Conservation (phyloP, 2,329 filamentous ascomycete species). For the Alternaria burnsii region DNA sequence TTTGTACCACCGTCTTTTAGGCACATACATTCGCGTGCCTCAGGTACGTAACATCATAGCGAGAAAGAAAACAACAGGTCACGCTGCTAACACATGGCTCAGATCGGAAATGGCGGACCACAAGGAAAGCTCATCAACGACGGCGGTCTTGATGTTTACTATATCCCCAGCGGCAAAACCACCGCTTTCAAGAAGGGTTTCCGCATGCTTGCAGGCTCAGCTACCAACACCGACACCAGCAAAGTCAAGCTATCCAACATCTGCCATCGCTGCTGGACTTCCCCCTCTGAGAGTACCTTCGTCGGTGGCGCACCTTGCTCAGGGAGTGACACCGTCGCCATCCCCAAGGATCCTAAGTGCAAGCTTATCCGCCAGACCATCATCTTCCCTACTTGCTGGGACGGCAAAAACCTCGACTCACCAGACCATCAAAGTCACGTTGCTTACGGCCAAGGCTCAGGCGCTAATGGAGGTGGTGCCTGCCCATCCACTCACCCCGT, state of each 20-base stretch:
- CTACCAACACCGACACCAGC: constrained; percentile 40
- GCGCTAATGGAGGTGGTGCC: constrained; percentile 57
- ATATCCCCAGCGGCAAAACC: constrained; percentile 45
- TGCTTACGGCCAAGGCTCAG: constrained; percentile 55
- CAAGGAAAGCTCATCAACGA: constrained; percentile 48
- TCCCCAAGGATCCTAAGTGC: constrained; percentile 57
- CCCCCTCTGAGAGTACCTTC: constrained; percentile 57
- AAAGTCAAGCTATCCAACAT: constrained; percentile 43
- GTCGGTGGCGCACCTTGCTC: constrained; percentile 61
- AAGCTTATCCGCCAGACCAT: constrained; percentile 65
- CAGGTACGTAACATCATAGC: constrained; percentile 21
- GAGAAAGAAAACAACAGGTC: neutral
- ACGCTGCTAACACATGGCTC: neutral
- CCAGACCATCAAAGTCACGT: constrained; percentile 54
- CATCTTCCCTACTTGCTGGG: constrained; percentile 55
- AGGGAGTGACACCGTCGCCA: constrained; percentile 60
- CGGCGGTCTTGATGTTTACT: constrained; percentile 48
- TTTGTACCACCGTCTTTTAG: neutral
- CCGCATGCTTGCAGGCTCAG: constrained; percentile 45
- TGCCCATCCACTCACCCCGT: constrained; percentile 54
- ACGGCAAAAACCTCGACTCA: constrained; percentile 44
- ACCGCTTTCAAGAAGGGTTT: constrained; percentile 50
- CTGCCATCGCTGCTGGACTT: constrained; percentile 52
- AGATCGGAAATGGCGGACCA: constrained; percentile 45
- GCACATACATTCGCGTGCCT: constrained; percentile 39